These are phyloP conservation scores for Sapria himalayana DNA, from an alignment of 345 rosid species.

Conservation along the genomic window DNA sequence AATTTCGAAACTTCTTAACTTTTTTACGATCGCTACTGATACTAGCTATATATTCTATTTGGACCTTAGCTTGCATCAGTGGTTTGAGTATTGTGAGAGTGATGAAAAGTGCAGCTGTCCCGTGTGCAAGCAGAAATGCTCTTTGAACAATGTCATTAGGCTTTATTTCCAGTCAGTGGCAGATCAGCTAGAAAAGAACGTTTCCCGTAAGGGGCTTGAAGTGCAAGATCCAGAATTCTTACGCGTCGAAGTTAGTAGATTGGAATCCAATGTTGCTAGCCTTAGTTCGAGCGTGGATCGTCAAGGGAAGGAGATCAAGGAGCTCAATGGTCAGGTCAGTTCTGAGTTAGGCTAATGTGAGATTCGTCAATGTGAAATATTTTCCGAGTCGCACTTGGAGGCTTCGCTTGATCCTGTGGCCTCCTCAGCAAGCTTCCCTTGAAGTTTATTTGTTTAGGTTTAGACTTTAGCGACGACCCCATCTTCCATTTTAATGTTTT, in stretches of 20 bases:
- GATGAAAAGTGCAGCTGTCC: conserved; percentile 67
- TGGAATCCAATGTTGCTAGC: conserved; percentile 34
- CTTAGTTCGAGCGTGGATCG: conserved; percentile 24
- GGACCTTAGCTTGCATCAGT: conserved; percentile 61
- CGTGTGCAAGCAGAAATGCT: conserved; percentile 63
- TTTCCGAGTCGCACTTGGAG: too few species aligned
- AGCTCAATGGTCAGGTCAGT: conserved; percentile 35
- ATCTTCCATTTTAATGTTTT: too few species aligned
- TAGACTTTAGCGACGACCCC: too few species aligned
- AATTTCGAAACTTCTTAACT: background rate
- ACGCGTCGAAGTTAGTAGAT: conserved; percentile 36
- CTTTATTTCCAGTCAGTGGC: conserved; percentile 82
- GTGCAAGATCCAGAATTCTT: conserved; percentile 34
- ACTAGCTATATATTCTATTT: conserved; percentile 1
- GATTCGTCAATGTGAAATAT: too few species aligned
- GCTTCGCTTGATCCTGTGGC: background rate
- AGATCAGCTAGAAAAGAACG: conserved; percentile 17
- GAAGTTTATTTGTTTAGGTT: too few species aligned
- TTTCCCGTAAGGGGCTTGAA: conserved; percentile 14
- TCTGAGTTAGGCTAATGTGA: too few species aligned
- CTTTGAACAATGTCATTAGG: conserved; percentile 22
- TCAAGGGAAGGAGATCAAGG: conserved; percentile 27
- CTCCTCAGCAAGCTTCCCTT: too few species aligned
- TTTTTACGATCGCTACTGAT: background rate
- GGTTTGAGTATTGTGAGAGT: conserved; percentile 73